Base-by-base conservation (phyloP, 352 stramenopile genomes). In the Globisporangium echinulatum region DNA sequence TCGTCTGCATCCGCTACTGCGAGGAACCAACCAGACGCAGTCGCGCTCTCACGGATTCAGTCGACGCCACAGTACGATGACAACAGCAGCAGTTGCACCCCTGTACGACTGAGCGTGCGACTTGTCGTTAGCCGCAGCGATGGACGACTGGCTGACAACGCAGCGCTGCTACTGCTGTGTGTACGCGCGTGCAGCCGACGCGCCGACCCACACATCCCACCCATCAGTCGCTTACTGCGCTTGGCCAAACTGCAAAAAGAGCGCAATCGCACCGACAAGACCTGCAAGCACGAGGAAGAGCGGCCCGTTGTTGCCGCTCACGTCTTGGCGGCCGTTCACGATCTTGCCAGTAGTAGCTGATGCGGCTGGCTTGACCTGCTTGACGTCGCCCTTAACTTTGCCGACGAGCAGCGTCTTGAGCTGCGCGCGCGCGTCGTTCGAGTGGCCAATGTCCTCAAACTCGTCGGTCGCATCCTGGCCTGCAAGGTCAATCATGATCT, bases 381-480 rank as follows among this genome's bases (percentile, higher is more conserved):
- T 84, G 40, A 88, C 76, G 61, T 83, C 80, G 50, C 76, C 77
- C 59, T 88, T 75, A 68, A 98, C 79, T 62, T 94, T 85, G 49
- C 96, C 95, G 56, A 99, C 90, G 36, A 92, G 75, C 59, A 97
- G 94, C 61, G 97, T 77, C 61, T 94, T 88, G 58, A 99, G 82
- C 77, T 98, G 92, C 46, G 87, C 75, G 52, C 94, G 81, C 19
- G 97, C 97, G 63, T 98, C 94, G 53, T 97, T 97, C 47, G 96
- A 99, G 81, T 99, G 97, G 19, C 96, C 97, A 68, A 99, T 98
- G 69, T 99, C 96, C 68, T 99, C 80, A 66, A 98, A 98, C 61
- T 95, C 91, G 54, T 92, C 90, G 4, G 87, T 96, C 17, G 88
- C 92, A 73, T 98, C 92, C 68, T 92, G 77, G 51, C 94, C 95